Evolutionary conservation across 805 yeast species (phyloP).

Genomic region (Clavispora asparagi): DNA sequence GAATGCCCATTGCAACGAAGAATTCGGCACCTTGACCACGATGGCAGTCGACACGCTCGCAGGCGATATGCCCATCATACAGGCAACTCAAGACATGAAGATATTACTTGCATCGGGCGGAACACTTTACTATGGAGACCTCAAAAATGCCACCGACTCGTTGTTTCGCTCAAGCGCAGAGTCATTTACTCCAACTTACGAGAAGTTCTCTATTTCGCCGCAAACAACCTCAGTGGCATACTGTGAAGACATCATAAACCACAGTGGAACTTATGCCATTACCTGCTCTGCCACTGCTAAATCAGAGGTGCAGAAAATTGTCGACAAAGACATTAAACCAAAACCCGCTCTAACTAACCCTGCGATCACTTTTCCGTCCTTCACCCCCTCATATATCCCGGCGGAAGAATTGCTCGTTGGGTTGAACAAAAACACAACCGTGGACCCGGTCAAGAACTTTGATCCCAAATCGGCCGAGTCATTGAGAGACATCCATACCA

Average conservation of each 20-base stretch:
- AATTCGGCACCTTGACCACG: conserved; percentile 9
- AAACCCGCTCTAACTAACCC: too few relatives aligned
- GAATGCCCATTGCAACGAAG: conserved; percentile 3
- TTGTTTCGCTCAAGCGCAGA: background rate
- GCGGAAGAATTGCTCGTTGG: background rate
- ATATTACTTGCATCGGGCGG: background rate
- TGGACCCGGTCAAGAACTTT: background rate
- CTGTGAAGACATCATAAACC: conserved; percentile 22
- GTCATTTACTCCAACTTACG: conserved; percentile 2
- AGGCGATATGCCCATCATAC: background rate
- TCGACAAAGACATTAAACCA: background rate
- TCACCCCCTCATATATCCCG: background rate
- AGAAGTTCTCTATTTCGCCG: background rate
- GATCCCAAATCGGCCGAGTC: background rate
- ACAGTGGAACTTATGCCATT: conserved; percentile 25
- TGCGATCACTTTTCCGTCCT: background rate
- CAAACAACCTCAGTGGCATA: conserved; percentile 9
- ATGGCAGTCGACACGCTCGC: background rate
- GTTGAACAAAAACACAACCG: background rate
- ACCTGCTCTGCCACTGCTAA: conserved; percentile 8
- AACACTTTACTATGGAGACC: background rate
- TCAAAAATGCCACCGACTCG: background rate
- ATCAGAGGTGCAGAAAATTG: background rate
- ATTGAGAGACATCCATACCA: conserved; percentile 3
- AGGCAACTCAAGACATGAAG: background rate